A percentile compares a stretch with the other conserved stretches of the same genome.
These are phyloP conservation scores for Amaranthus tricolor DNA, from an alignment of 179 eudicot species.

Conservation along the genomic window DNA sequence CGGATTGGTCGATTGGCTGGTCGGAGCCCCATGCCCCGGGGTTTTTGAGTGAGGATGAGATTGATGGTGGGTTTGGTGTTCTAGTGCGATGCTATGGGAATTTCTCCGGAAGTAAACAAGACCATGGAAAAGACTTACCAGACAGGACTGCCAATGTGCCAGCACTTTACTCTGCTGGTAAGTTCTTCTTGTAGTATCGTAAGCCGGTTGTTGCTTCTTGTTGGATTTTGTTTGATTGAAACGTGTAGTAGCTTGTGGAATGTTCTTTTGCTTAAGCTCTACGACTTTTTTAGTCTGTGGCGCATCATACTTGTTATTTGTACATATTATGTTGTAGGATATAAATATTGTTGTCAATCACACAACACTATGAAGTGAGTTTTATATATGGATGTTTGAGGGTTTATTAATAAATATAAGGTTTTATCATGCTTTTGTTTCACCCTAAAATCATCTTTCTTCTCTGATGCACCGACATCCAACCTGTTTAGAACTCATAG, in stretches of 20 bases:
- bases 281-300: too few relatives aligned
- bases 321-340: too few relatives aligned
- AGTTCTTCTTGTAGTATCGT: not conserved
- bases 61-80: slow-evolving; percentile 70
- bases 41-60: slow-evolving; percentile 62
- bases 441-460: too few relatives aligned
- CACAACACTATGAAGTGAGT: too few relatives aligned
- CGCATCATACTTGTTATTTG: too few relatives aligned
- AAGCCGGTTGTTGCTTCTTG: not conserved
- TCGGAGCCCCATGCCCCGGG: slow-evolving; percentile 71
- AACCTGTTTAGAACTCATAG: too few relatives aligned
- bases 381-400: too few relatives aligned
- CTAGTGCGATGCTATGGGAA: slow-evolving; percentile 69
- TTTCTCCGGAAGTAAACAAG: slow-evolving; percentile 31
- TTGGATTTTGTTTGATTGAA: not conserved
- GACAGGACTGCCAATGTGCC: slow-evolving; percentile 30
- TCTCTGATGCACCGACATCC: too few relatives aligned
- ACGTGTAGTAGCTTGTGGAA: not conserved
- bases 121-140: slow-evolving; percentile 20
- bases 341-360: too few relatives aligned
- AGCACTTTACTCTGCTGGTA: slow-evolving; percentile 44
- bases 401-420: too few relatives aligned
- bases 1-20: slow-evolving; percentile 89
- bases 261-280: not conserved
- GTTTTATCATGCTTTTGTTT: too few relatives aligned